Base-by-base conservation (phyloP, 768 basidiomycete species). In the Arthromyces matolae region DNA sequence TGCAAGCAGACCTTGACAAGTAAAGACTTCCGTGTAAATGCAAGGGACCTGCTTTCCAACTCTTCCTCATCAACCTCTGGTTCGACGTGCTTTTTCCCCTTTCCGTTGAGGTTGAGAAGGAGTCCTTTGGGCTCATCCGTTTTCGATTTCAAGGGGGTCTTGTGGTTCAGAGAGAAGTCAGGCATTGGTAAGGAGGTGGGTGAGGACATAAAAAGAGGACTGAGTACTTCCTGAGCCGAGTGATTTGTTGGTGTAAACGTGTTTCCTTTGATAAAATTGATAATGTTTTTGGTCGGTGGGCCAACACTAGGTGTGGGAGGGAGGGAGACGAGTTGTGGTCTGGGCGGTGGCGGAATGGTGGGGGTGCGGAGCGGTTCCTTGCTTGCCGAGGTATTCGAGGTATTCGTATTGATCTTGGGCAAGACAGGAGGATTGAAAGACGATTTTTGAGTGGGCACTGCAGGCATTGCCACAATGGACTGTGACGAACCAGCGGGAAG, bases 261-360 rank as follows among this genome's bases (percentile, higher is more conserved):
- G 51, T 51, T 58, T 53, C 60, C 52, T 63, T 68, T 66, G 18
- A 73, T 48, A 46, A 68, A 64, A 10, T 58, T 62, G 3, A 69
- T 50, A 1, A 69, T 55, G 10, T 67, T 65, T 39, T 67, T 71
- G 13, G 60, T 56, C 9, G 63, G 65, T 38, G 56, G 39, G 16
- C 47, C 51, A 8, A 64, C 56, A 16, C 69, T 69, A 4, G 78
- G 76, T 1, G 77, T 78, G 0, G 71, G 61, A 5, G 76, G 77
- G 3, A 78, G 63, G 6, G 78, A 73, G 28, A 80, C 73, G 5
- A 71, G 74, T 45, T 68, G 66, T 6, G 61, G 61, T 53, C 62
- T 71, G 6, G 63, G 55, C 9, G 73, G 58, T 7, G 66, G 68
- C 8, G 78, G 76, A n/a, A n/a, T n/a, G n/a, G n/a, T n/a, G n/a